Evolutionary conservation across 2,329 filamentous ascomycete genomes (phyloP).

Genomic region (Hypomyces rosellus): DNA sequence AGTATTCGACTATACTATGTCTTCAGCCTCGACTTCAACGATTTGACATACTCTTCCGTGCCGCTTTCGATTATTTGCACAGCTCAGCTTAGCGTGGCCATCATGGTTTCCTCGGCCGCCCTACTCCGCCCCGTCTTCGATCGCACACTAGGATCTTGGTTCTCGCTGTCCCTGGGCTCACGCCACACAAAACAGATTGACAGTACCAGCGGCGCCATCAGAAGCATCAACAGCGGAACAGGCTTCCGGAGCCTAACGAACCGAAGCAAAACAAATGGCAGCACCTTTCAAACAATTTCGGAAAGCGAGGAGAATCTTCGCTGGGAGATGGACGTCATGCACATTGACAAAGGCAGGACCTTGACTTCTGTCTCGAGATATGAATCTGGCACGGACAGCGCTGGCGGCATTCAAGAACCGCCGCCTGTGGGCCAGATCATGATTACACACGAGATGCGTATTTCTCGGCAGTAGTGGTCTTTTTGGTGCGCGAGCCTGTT

Average conservation of each 20-base stretch:
- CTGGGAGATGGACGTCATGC: constrained; percentile 16
- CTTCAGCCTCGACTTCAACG: constrained; percentile 14
- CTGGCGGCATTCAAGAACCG: no score
- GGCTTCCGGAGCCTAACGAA: constrained; percentile 2
- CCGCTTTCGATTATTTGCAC: constrained; percentile 11
- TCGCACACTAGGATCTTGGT: constrained; percentile 9
- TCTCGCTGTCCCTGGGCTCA: constrained; percentile 1
- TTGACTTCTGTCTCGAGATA: constrained; percentile 8
- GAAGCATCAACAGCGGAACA: not conserved
- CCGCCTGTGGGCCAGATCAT: no score
- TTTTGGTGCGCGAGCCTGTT: no score
- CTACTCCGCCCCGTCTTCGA: constrained; percentile 16
- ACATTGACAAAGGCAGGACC: constrained; percentile 12
- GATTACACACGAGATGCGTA: no score
- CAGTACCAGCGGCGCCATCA: not conserved
- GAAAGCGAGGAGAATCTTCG: constrained; percentile 16
- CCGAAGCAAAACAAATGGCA: not conserved
- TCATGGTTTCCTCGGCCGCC: constrained; percentile 15
- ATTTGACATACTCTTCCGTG: constrained; percentile 13
- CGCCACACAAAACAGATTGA: not conserved
- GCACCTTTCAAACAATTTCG: constrained; percentile 13
- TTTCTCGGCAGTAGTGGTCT: no score
- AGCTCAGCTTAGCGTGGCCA: constrained; percentile 14
- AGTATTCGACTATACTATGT: constrained; percentile 14
- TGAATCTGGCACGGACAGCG: no score